Conservation (phyloP, 306 rosid species). For the Corylus avellana region DNA sequence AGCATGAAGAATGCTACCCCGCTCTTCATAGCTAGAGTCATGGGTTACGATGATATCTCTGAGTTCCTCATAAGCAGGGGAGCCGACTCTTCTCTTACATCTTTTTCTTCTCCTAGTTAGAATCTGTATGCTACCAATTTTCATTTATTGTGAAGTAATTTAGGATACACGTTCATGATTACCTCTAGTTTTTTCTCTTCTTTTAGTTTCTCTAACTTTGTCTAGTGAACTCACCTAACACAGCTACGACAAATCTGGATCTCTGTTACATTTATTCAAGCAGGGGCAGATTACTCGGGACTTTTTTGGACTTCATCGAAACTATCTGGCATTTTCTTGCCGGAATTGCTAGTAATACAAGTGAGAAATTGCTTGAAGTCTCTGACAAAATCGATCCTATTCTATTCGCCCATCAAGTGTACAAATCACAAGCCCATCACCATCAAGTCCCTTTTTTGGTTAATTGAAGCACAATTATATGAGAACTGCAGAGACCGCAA, state of each 20-base stretch:
- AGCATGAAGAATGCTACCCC: slow-evolving; percentile 58
- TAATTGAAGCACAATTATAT: background rate
- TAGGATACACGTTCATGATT: too few relatives aligned
- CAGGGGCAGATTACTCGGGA: too few relatives aligned
- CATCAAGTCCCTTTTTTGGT: background rate
- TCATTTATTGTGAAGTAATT: too few relatives aligned
- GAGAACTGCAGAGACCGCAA: background rate
- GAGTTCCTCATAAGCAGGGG: slow-evolving; percentile 53
- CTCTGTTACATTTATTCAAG: too few relatives aligned
- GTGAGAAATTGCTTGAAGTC: background rate
- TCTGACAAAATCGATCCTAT: background rate
- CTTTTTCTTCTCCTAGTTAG: background rate
- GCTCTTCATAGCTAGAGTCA: slow-evolving; percentile 58
- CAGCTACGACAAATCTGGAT: too few relatives aligned
- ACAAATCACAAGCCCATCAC: background rate
- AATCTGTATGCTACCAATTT: too few relatives aligned
- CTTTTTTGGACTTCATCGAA: too few relatives aligned
- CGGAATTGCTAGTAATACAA: too few relatives aligned
- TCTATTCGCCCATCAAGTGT: background rate
- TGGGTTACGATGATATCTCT: slow-evolving; percentile 53
- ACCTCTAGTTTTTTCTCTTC: too few relatives aligned
- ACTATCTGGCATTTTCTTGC: too few relatives aligned
- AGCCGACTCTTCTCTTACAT: slow-evolving; percentile 24
- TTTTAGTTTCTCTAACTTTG: too few relatives aligned
- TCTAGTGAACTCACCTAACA: too few relatives aligned